These are phyloP conservation scores for Pleurotus cornucopiae DNA, from an alignment of 768 basidiomycete species.

Conservation along the genomic window DNA sequence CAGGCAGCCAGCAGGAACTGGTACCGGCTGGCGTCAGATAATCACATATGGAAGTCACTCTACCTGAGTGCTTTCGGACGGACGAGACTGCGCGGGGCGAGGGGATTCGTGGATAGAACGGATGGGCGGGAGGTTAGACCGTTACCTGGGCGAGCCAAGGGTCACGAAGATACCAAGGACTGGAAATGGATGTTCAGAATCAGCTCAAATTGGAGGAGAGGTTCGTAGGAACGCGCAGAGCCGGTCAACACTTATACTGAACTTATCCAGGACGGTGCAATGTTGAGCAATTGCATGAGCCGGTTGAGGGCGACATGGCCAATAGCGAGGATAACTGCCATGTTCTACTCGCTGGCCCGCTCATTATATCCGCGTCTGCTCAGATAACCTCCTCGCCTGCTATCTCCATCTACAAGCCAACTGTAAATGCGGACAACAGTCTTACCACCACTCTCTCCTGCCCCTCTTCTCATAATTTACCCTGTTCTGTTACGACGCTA, in stretches of 20 bases:
- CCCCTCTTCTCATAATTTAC: constrained; percentile 28
- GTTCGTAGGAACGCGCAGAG: constrained; percentile 30
- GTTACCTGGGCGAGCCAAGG: constrained; percentile 49
- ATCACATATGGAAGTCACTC: constrained; percentile 68
- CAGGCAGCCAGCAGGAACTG: constrained; percentile 64
- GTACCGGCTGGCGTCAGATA: constrained; percentile 62
- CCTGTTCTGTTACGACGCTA: constrained; percentile 54
- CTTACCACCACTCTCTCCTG: constrained; percentile 31
- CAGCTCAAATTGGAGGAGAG: constrained; percentile 78
- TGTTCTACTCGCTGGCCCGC: constrained; percentile 54
- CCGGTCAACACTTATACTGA: too few relatives aligned
- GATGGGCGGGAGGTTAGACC: constrained; percentile 58
- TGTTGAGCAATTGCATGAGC: constrained; percentile 32
- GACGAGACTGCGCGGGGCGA: constrained; percentile 60
- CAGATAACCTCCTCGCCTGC: constrained; percentile 30
- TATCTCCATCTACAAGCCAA: constrained; percentile 28
- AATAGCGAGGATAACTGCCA: constrained; percentile 23
- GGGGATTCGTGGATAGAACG: constrained; percentile 51
- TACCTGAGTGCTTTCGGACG: constrained; percentile 67
- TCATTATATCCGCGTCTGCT: constrained; percentile 57
- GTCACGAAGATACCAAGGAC: constrained; percentile 38
- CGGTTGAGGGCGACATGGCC: constrained; percentile 6
- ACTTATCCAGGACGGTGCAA: constrained; percentile 55
- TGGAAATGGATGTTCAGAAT: constrained; percentile 90
- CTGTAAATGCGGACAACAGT: neutral